Conservation (phyloP, 2,329 filamentous ascomycete genomes). For the Zymoseptoria brevis region DNA sequence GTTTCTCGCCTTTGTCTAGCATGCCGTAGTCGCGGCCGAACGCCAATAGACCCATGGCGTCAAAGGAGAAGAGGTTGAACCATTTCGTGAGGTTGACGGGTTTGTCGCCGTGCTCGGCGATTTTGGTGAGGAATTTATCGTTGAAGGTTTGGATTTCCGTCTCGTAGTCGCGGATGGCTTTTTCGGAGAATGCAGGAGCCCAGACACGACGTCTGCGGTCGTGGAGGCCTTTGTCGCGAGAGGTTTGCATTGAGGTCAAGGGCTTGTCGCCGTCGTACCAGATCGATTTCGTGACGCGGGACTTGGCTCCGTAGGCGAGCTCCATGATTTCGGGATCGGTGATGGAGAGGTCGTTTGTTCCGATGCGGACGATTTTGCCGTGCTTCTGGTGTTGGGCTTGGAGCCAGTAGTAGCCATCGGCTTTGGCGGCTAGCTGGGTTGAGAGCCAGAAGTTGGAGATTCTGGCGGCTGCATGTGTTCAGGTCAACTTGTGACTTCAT, state of each 20-base stretch:
- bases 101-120: conserved; percentile 23
- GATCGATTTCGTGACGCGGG: conserved; percentile 34
- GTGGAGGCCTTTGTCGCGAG: conserved; percentile 32
- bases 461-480: conserved; percentile 16
- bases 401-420: conserved; percentile 27
- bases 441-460: conserved; percentile 30
- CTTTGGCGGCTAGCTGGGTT: conserved; percentile 15
- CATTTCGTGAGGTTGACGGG: conserved; percentile 35
- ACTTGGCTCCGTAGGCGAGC: conserved; percentile 32
- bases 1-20: conserved; percentile 29
- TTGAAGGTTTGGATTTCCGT: conserved; percentile 31
- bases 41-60: conserved; percentile 40
- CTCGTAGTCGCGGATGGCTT: conserved; percentile 36
- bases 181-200: conserved; percentile 36
- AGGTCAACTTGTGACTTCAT: too few species aligned
- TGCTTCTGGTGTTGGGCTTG: conserved; percentile 29
- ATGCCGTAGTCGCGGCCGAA: conserved; percentile 38
- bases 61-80: conserved; percentile 39
- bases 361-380: conserved; percentile 31
- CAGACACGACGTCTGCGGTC: conserved; percentile 36
- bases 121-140: conserved; percentile 29
- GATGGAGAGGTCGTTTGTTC: conserved; percentile 32
- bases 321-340: conserved; percentile 31
- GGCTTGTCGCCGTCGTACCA: conserved; percentile 36
- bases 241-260: conserved; percentile 33